Evolutionary conservation across 2,329 filamentous ascomycete genomes (phyloP).

Genomic region (Dactylellina sp.): DNA sequence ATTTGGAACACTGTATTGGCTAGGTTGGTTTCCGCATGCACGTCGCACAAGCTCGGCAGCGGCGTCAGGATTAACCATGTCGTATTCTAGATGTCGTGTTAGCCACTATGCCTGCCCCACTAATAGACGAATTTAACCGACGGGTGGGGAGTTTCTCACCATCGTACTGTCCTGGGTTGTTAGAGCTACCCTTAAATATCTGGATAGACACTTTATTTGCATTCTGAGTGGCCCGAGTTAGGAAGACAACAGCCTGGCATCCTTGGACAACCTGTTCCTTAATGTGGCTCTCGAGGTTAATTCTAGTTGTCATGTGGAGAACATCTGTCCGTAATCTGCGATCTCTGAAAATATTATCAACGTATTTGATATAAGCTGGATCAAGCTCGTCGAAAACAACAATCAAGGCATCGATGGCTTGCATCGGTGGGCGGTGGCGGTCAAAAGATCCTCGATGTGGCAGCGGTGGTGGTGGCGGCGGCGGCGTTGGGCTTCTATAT

Average conservation of each 20-base stretch:
- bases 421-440: slow-evolving; percentile 73
- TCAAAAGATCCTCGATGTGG: slow-evolving; percentile 40
- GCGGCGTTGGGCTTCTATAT: slow-evolving; percentile 65
- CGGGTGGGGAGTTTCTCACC: slow-evolving; percentile 63
- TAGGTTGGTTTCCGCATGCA: slow-evolving; percentile 69
- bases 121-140: slow-evolving; percentile 32
- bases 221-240: slow-evolving; percentile 77
- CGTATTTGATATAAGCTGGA: slow-evolving; percentile 73
- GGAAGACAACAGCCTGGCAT: slow-evolving; percentile 83
- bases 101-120: slow-evolving; percentile 56
- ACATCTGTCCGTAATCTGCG: slow-evolving; percentile 80
- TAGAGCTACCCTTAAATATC: slow-evolving; percentile 83
- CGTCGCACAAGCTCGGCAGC: slow-evolving; percentile 84
- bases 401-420: slow-evolving; percentile 18
- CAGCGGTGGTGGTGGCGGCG: not conserved
- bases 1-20: slow-evolving; percentile 62
- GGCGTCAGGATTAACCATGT: slow-evolving; percentile 80
- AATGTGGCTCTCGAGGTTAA: slow-evolving; percentile 82
- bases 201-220: slow-evolving; percentile 81
- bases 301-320: slow-evolving; percentile 80
- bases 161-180: slow-evolving; percentile 78
- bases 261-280: slow-evolving; percentile 88
- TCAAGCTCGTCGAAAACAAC: slow-evolving; percentile 56
- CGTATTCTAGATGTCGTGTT: slow-evolving; percentile 72
- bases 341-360: slow-evolving; percentile 79